These are phyloP conservation scores for Suillus subluteus DNA, from an alignment of 768 basidiomycete species.

Conservation along the genomic window DNA sequence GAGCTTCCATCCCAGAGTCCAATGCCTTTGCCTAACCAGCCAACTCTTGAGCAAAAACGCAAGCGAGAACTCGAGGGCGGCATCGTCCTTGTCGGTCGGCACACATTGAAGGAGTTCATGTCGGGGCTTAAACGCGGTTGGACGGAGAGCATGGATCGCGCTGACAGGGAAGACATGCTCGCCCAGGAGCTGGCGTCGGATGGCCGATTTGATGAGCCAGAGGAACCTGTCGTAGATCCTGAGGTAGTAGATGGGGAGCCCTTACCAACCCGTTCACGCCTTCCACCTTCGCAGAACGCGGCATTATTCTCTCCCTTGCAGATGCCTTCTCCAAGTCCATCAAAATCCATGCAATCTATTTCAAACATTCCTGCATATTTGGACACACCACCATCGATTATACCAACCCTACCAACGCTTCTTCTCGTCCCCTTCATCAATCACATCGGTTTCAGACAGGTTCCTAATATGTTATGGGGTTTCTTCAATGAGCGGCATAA, in stretches of 20 bases:
- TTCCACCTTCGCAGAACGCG: slow-evolving; percentile 38
- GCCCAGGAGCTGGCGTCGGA: slow-evolving; percentile 70
- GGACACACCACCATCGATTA: slow-evolving; percentile 51
- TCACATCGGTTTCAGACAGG: slow-evolving; percentile 78
- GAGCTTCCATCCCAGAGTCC: slow-evolving; percentile 49
- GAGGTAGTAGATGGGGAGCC: slow-evolving; percentile 41
- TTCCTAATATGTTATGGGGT: slow-evolving; percentile 89
- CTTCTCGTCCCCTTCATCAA: slow-evolving; percentile 76
- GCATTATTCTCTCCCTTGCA: slow-evolving; percentile 37
- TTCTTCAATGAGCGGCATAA: slow-evolving; percentile 89
- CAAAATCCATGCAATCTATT: slow-evolving; percentile 21
- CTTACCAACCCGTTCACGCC: slow-evolving; percentile 44
- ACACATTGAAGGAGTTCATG: slow-evolving; percentile 95
- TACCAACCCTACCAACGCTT: slow-evolving; percentile 81
- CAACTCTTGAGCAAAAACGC: slow-evolving; percentile 53
- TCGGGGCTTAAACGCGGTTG: slow-evolving; percentile 85
- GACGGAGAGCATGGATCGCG: slow-evolving; percentile 68
- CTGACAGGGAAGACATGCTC: slow-evolving; percentile 75
- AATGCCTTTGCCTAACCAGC: slow-evolving; percentile 55
- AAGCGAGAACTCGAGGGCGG: slow-evolving; percentile 79
- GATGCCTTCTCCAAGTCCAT: slow-evolving; percentile 20
- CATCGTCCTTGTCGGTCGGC: slow-evolving; percentile 81
- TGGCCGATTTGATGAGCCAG: slow-evolving; percentile 75
- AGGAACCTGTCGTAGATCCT: slow-evolving; percentile 32
- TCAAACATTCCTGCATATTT: slow-evolving; percentile 33